Percentiles rank a stretch among this genome's conserved stretches.
These are phyloP conservation scores for Phaseolus lunatus DNA, from an alignment of 306 rosid genomes.

Conservation along the genomic window DNA sequence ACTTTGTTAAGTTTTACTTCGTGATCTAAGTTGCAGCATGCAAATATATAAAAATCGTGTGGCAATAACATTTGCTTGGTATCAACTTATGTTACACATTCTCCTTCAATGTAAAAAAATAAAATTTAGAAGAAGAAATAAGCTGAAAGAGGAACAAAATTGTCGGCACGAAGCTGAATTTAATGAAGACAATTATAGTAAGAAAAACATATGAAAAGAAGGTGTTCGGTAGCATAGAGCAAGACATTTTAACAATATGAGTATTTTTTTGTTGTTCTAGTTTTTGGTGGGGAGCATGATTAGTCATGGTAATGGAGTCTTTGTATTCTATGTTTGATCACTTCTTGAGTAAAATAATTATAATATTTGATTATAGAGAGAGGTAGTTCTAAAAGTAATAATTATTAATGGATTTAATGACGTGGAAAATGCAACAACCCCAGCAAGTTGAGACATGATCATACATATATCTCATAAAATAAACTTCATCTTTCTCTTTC, in stretches of 20 bases:
- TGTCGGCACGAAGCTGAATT: slow-evolving; percentile 60
- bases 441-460: slow-evolving; percentile 36
- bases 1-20: too few relatives aligned
- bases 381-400: slow-evolving; percentile 31
- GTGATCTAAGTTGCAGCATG: too few relatives aligned
- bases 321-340: slow-evolving; percentile 39
- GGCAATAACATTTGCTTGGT: not conserved
- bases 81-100: not conserved
- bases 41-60: too few relatives aligned
- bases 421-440: slow-evolving; percentile 48
- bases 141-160: slow-evolving; percentile 10
- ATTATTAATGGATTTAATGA: slow-evolving; percentile 44
- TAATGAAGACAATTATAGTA: not conserved
- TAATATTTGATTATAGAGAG: slow-evolving; percentile 26
- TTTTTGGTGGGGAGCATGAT: slow-evolving; percentile 69
- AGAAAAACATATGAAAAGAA: slow-evolving; percentile 30
- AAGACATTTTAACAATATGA: slow-evolving; percentile 63
- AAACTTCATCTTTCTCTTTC: not conserved
- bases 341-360: slow-evolving; percentile 47
- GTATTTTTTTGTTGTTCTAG: slow-evolving; percentile 46
- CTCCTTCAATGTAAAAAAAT: not conserved
- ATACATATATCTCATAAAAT: not conserved
- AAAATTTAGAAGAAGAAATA: not conserved
- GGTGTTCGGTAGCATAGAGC: slow-evolving; percentile 52
- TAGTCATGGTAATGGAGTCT: slow-evolving; percentile 14